These are phyloP conservation scores for Xanthoceras sorbifolium DNA, from an alignment of 345 rosid species.

Conservation along the genomic window DNA sequence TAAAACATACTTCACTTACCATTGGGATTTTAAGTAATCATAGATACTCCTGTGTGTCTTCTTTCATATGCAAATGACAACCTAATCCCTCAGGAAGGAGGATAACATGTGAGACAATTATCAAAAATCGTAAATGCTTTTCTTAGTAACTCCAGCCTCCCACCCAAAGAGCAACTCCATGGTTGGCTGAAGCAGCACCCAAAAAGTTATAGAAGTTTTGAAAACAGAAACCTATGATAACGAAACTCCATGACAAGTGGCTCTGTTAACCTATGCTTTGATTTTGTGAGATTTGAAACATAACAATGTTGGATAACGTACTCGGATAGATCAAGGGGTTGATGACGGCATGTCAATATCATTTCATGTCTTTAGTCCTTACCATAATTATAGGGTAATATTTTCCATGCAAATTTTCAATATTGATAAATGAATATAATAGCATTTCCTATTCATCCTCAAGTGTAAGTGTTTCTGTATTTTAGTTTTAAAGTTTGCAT, in stretches of 20 bases:
- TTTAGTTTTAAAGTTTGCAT: conserved; percentile 6
- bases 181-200: not conserved
- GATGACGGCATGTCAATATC: not conserved
- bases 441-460: not conserved
- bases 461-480: not conserved
- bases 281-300: not conserved
- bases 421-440: not conserved
- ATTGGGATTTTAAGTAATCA: conserved; percentile 2
- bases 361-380: conserved; percentile 10
- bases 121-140: not conserved
- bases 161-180: not conserved
- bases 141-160: not conserved
- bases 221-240: not conserved
- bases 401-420: not conserved
- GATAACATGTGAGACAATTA: not conserved
- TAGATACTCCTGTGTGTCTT: not conserved
- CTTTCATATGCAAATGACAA: conserved; percentile 3
- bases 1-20: not conserved
- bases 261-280: not conserved
- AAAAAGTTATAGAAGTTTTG: not conserved
- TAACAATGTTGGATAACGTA: conserved; percentile 1
- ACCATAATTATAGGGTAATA: not conserved
- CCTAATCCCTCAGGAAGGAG: not conserved
- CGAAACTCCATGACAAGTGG: not conserved
- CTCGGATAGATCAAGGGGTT: not conserved